Percentiles rank a stretch among this genome's conserved stretches.
These are phyloP conservation scores for Middelhovenomyces tepae DNA, from an alignment of 805 yeast species.

Conservation along the genomic window DNA sequence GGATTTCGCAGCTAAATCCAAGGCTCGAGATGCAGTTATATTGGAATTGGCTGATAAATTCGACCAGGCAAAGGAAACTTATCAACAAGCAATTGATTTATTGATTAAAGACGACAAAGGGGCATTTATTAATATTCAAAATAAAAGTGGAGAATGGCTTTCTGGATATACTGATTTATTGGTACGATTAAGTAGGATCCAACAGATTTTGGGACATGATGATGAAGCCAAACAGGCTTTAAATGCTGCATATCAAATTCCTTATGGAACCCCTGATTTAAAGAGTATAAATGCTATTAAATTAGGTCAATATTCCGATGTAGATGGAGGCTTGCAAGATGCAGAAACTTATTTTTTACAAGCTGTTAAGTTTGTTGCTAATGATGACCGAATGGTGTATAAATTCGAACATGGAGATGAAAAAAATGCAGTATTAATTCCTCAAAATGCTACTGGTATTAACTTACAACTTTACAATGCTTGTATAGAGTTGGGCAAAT, in stretches of 20 bases:
- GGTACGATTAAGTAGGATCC: slow-evolving; percentile 23
- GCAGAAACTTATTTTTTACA: slow-evolving; percentile 5
- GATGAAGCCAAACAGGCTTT: slow-evolving; percentile 22
- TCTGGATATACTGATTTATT: slow-evolving; percentile 27
- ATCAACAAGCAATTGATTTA: slow-evolving; percentile 17
- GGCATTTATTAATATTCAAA: slow-evolving; percentile 14
- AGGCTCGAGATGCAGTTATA: slow-evolving; percentile 14
- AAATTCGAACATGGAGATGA: not conserved
- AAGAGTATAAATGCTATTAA: slow-evolving; percentile 18
- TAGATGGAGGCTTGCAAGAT: slow-evolving; percentile 2
- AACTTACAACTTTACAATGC: slow-evolving; percentile 12
- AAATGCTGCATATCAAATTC: slow-evolving; percentile 19
- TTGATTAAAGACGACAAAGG: slow-evolving; percentile 14
- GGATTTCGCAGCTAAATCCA: slow-evolving; percentile 11
- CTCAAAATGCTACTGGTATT: slow-evolving; percentile 2
- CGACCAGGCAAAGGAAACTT: slow-evolving; percentile 13
- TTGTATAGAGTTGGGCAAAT: slow-evolving; percentile 18
- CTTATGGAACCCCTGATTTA: slow-evolving; percentile 20
- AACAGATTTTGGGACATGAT: slow-evolving; percentile 11
- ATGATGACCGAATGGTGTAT: slow-evolving; percentile 1
- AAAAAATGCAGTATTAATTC: slow-evolving; percentile 3
- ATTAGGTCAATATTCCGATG: slow-evolving; percentile 11
- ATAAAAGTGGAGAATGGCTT: slow-evolving; percentile 23
- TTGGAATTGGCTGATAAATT: slow-evolving; percentile 11
- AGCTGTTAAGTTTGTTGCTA: slow-evolving; percentile 6